These are phyloP conservation scores for Saccharomycopsis babjevae DNA, from an alignment of 805 yeast genomes.

Conservation along the genomic window DNA sequence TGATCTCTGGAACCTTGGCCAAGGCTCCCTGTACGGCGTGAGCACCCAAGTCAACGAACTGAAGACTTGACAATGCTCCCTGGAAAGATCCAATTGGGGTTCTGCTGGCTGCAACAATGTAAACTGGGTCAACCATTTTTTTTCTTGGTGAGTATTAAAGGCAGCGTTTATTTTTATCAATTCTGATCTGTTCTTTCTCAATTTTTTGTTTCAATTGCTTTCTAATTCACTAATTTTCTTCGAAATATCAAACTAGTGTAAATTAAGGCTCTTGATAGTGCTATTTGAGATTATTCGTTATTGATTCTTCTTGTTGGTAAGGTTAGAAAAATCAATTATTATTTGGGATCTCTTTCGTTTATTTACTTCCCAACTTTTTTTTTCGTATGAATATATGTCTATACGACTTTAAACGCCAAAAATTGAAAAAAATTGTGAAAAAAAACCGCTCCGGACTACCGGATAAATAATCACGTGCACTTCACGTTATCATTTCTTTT, in stretches of 20 bases:
- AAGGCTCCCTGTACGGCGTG: conserved; percentile 87
- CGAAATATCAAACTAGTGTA: too few species aligned
- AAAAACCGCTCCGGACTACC: too few species aligned
- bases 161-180: background rate
- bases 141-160: background rate
- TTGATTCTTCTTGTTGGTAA: too few species aligned
- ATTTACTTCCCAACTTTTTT: background rate
- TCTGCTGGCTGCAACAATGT: conserved; percentile 85
- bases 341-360: background rate
- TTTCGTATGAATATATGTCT: background rate
- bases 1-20: conserved; percentile 70
- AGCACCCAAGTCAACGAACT: conserved; percentile 81
- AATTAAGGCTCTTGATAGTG: too few species aligned
- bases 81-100: conserved; percentile 95
- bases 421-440: too few species aligned
- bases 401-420: background rate
- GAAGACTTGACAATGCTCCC: conserved; percentile 66
- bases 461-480: too few species aligned
- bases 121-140: conserved; percentile 37
- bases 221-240: too few species aligned
- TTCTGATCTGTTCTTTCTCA: too few species aligned
- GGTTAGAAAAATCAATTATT: background rate
- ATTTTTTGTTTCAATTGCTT: too few species aligned
- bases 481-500: too few species aligned
- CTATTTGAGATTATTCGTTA: too few species aligned